Percentiles rank a stretch among this genome's conserved stretches.
Evolutionary conservation across 495 filamentous ascomycete species (phyloP).

Genomic region (Neurospora sp.): DNA sequence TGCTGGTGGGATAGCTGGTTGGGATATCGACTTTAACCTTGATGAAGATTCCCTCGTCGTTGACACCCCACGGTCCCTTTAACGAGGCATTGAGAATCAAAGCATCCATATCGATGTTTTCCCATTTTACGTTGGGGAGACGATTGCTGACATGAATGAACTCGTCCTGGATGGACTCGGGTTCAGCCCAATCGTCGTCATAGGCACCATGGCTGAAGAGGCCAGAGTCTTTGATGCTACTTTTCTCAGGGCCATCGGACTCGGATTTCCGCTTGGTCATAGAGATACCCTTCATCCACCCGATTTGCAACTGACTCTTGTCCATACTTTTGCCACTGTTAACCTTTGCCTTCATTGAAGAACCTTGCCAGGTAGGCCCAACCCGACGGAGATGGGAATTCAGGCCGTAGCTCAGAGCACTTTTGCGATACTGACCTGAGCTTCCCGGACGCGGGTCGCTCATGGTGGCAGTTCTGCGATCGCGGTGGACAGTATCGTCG

Average conservation of each 20-base stretch:
- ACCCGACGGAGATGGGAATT: constrained; percentile 31
- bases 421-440: constrained; percentile 27
- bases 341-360: constrained; percentile 56
- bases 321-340: constrained; percentile 51
- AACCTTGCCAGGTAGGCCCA: constrained; percentile 33
- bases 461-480: constrained; percentile 38
- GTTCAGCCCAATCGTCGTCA: constrained; percentile 56
- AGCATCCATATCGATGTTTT: constrained; percentile 71
- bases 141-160: constrained; percentile 74
- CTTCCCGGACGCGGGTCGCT: constrained; percentile 38
- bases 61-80: constrained; percentile 75
- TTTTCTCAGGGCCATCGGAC: constrained; percentile 21
- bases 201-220: constrained; percentile 34
- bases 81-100: constrained; percentile 65
- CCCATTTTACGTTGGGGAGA: constrained; percentile 76
- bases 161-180: constrained; percentile 77
- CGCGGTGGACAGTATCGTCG: constrained; percentile 39
- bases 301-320: constrained; percentile 49
- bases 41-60: constrained; percentile 61
- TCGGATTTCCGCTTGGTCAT: constrained; percentile 50
- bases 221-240: constrained; percentile 31
- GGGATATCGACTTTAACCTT: constrained; percentile 77
- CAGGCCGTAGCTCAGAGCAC: constrained; percentile 35
- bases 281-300: constrained; percentile 91
- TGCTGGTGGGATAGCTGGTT: constrained; percentile 57